A percentile compares a stretch with the other conserved stretches of the same genome.
These are phyloP conservation scores for Meira nashicola DNA, from an alignment of 1,284 basidiomycete species.

Conservation along the genomic window DNA sequence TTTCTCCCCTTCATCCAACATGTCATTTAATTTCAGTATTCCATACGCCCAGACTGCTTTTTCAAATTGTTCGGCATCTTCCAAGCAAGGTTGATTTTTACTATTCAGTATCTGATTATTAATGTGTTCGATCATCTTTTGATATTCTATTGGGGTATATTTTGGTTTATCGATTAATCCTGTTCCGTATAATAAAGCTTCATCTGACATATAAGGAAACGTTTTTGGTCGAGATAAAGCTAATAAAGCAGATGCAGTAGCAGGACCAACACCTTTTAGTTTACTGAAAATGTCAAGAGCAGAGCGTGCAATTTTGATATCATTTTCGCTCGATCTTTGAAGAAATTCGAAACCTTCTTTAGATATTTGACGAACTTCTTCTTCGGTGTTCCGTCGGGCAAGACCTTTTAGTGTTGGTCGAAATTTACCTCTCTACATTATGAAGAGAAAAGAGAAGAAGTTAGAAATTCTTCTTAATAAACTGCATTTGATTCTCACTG, in stretches of 20 bases:
- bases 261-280: slow-evolving; percentile 6
- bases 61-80: background rate
- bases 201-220: slow-evolving; percentile 6
- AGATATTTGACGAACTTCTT: background rate
- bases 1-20: background rate
- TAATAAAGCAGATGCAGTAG: slow-evolving; percentile 3
- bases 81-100: background rate
- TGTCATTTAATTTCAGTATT: background rate
- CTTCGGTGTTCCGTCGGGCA: background rate
- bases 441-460: background rate
- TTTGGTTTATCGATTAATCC: slow-evolving; percentile 1
- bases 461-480: too few relatives aligned
- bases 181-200: background rate
- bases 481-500: background rate
- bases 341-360: background rate
- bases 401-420: slow-evolving; percentile 1
- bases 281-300: background rate
- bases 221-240: background rate
- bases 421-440: slow-evolving; percentile 5
- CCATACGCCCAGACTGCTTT: slow-evolving; percentile 2
- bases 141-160: background rate
- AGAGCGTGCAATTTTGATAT: background rate
- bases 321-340: background rate
- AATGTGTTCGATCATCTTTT: background rate
- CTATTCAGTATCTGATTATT: background rate